Evolutionary conservation across 2,329 filamentous ascomycete species (phyloP).

Genomic region (Neopestalotiopsis sp.): DNA sequence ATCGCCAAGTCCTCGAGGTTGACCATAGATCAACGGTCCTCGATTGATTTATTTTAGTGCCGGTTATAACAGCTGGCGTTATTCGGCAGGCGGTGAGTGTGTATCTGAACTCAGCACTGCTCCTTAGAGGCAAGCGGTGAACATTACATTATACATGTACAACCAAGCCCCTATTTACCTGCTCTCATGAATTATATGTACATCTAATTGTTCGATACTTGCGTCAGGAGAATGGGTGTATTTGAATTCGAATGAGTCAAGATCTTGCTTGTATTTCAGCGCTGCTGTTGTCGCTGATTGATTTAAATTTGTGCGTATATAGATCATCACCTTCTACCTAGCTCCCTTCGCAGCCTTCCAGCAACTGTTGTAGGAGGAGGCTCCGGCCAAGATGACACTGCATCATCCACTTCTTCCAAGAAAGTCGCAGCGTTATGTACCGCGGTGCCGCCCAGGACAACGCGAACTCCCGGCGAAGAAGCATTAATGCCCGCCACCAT

Average conservation of each 20-base stretch:
- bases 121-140: background rate
- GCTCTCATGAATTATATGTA: no score
- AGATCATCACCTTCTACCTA: constrained; percentile 51
- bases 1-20: constrained; percentile 1
- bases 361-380: constrained; percentile 62
- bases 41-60: constrained; percentile 27
- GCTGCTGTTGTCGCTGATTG: background rate
- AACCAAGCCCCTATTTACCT: background rate
- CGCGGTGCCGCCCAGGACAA: constrained; percentile 87
- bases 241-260: background rate
- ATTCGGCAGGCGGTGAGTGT: constrained; percentile 7
- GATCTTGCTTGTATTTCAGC: background rate
- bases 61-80: constrained; percentile 20
- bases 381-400: constrained; percentile 86
- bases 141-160: background rate
- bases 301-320: background rate
- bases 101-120: background rate
- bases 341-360: constrained; percentile 65
- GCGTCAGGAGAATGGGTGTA: background rate
- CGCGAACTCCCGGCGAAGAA: constrained; percentile 82
- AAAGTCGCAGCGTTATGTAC: constrained; percentile 90
- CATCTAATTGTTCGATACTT: no score
- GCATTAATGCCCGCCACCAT: constrained; percentile 95
- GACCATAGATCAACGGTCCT: constrained; percentile 21
- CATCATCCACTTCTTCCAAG: constrained; percentile 89